Percentiles rank a stretch among this genome's conserved stretches.
These are phyloP conservation scores for Begonia loranthoides DNA, from an alignment of 306 rosid species.

Conservation along the genomic window DNA sequence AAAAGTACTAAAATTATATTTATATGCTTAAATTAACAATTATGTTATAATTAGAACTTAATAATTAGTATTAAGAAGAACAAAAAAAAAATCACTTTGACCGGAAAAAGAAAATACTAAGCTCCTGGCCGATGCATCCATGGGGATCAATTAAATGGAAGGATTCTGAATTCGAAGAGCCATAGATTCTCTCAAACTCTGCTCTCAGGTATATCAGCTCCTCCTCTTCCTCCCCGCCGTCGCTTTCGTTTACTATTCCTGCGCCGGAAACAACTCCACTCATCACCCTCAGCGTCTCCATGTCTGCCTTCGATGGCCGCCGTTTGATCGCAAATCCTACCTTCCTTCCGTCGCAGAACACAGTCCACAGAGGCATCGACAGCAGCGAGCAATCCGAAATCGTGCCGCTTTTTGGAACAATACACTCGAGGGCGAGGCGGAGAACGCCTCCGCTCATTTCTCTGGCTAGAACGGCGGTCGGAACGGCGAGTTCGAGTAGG, in stretches of 20 bases:
- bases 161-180: conserved; percentile 51
- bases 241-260: conserved; percentile 28
- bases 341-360: conserved; percentile 61
- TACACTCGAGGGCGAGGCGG: conserved; percentile 53
- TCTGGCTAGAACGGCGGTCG: conserved; percentile 50
- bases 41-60: too few relatives aligned
- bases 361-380: conserved; percentile 55
- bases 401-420: neutral
- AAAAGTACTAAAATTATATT: too few relatives aligned
- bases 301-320: conserved; percentile 26
- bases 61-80: too few relatives aligned
- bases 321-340: conserved; percentile 60
- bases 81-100: conserved; percentile 14
- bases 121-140: conserved; percentile 61
- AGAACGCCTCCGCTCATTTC: conserved; percentile 82
- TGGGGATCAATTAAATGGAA: conserved; percentile 83
- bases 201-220: conserved; percentile 65
- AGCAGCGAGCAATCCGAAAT: conserved; percentile 17
- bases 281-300: conserved; percentile 41
- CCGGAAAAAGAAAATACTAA: conserved; percentile 67
- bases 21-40: too few relatives aligned
- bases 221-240: conserved; percentile 3
- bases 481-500: conserved; percentile 47
- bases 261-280: conserved; percentile 45
- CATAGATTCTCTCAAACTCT: conserved; percentile 54